A percentile compares a stretch with the other conserved stretches of the same genome.
Evolutionary conservation across 176 grass and related monocot species (phyloP).

Genomic region (Triticum monococcum): DNA sequence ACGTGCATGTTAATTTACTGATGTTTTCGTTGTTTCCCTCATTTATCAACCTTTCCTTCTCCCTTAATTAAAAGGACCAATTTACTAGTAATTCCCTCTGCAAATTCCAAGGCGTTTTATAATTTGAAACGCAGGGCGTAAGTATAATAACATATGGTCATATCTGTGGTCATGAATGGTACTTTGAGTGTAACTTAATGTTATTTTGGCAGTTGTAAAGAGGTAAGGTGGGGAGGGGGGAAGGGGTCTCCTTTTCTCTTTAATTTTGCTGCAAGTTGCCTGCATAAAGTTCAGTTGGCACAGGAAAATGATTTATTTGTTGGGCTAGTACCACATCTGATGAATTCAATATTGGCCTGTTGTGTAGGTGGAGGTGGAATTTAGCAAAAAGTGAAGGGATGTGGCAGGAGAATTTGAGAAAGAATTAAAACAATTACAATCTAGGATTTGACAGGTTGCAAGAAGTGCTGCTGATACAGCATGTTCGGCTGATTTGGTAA

Average conservation of each 20-base stretch:
- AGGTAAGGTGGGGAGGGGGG: no score
- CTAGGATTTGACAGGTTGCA: no score
- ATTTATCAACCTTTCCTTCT: neutral
- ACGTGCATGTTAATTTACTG: neutral
- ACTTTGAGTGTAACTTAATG: neutral
- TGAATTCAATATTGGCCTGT: neutral
- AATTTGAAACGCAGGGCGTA: neutral
- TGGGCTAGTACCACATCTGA: neutral
- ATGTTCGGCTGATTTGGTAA: no score
- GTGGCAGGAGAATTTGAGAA: no score
- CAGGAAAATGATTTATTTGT: neutral
- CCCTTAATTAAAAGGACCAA: neutral
- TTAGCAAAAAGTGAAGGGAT: no score
- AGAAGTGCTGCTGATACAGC: no score
- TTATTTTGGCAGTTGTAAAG: no score
- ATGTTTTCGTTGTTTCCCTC: neutral
- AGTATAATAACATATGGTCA: neutral
- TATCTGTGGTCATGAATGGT: neutral
- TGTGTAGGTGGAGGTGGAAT: no score
- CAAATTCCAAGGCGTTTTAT: neutral
- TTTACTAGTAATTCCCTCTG: neutral
- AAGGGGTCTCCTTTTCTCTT: neutral
- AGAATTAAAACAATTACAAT: no score
- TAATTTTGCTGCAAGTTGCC: neutral
- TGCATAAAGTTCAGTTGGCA: neutral